These are phyloP conservation scores for Xylariales sp. DNA, from an alignment of 2,329 filamentous ascomycete species.

Conservation along the genomic window DNA sequence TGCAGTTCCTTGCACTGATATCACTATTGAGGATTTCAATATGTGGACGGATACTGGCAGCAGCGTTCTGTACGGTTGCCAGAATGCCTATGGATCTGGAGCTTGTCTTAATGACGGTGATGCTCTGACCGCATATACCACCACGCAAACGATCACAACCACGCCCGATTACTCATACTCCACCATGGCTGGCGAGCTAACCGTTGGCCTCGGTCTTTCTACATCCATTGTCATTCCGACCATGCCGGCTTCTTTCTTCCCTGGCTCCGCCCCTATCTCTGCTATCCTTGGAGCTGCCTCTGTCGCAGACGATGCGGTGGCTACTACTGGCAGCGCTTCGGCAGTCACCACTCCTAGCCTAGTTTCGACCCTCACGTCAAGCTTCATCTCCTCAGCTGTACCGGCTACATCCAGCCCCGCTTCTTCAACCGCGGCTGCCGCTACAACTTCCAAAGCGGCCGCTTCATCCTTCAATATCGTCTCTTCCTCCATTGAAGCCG, in stretches of 20 bases:
- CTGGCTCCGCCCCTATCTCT: slow-evolving; percentile 10
- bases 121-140: slow-evolving; percentile 12
- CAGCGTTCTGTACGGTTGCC: slow-evolving; percentile 38
- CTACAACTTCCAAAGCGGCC: neutral
- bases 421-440: neutral
- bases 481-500: too few species aligned
- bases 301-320: neutral
- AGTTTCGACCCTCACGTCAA: neutral
- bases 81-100: slow-evolving; percentile 19
- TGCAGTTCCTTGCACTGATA: slow-evolving; percentile 45
- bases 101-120: slow-evolving; percentile 13
- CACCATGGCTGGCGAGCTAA: slow-evolving; percentile 18
- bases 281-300: slow-evolving; percentile 10
- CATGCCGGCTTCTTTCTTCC: slow-evolving; percentile 12
- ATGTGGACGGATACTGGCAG: slow-evolving; percentile 48
- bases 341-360: neutral
- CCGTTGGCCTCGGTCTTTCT: slow-evolving; percentile 14
- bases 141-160: slow-evolving; percentile 15
- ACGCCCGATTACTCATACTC: slow-evolving; percentile 13
- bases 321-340: neutral
- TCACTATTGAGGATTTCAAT: slow-evolving; percentile 44
- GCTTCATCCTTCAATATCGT: neutral
- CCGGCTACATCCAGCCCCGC: neutral
- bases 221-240: slow-evolving; percentile 17
- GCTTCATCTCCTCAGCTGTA: neutral